Percentiles rank a stretch among this genome's conserved stretches.
phyloP scores from a whole-genome alignment of 2,329 filamentous ascomycete species.

The Alternaria rosae region DNA sequence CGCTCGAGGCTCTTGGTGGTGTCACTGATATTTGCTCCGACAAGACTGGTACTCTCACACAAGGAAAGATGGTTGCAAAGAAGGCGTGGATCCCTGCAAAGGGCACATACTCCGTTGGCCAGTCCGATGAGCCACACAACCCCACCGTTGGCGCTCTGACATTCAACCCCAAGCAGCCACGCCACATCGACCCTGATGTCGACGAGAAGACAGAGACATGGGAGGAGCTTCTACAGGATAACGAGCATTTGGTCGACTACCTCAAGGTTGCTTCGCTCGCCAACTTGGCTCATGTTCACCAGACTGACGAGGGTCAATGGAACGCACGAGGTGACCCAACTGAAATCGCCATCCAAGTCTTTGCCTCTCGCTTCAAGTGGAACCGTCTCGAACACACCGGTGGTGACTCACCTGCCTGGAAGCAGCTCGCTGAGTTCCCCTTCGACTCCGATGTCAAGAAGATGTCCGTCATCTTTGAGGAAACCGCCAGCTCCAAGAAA shows the following conservation, averaged over 20 bases:
- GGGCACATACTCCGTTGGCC: conserved; percentile 44
- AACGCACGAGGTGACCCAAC: conserved; percentile 55
- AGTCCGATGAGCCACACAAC: conserved; percentile 39
- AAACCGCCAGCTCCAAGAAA: conserved; percentile 48
- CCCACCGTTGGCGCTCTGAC: conserved; percentile 42
- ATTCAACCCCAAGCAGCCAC: conserved; percentile 33
- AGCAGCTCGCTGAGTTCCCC: conserved; percentile 67
- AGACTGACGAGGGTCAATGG: conserved; percentile 26
- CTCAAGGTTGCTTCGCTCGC: conserved; percentile 50
- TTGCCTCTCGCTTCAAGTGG: conserved; percentile 72
- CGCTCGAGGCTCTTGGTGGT: conserved; percentile 47
- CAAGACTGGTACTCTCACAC: conserved; percentile 45
- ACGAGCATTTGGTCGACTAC: conserved; percentile 40
- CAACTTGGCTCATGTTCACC: conserved; percentile 1
- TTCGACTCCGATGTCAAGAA: conserved; percentile 78
- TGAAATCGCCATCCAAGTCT: conserved; percentile 77
- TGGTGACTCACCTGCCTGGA: conserved; percentile 27
- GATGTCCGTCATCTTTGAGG: conserved; percentile 72
- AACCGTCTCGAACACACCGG: conserved; percentile 1
- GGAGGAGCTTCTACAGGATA: conserved; percentile 37
- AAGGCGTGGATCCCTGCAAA: conserved; percentile 45
- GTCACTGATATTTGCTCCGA: conserved; percentile 48
- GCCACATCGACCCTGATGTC: conserved; percentile 40
- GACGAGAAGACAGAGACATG: conserved; percentile 31
- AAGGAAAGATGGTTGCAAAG: conserved; percentile 47